Conservation (phyloP, 306 rosid genomes). For the Adenanthera pavonina region DNA sequence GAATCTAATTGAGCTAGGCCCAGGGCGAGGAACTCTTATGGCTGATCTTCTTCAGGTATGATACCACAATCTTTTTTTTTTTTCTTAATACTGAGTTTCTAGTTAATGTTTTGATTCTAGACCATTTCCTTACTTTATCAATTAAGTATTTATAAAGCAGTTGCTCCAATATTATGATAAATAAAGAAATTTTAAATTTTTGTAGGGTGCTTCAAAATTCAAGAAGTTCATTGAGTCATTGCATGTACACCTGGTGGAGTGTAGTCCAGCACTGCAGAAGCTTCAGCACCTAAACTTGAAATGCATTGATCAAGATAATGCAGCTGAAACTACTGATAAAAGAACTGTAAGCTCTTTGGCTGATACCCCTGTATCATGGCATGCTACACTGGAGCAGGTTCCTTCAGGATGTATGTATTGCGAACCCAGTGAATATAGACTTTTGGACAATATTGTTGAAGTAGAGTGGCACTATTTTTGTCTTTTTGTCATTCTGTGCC, state of each 20-base stretch:
- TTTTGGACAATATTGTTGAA: slow-evolving; percentile 1
- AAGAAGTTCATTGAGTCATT: slow-evolving; percentile 69
- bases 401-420: slow-evolving; percentile 84
- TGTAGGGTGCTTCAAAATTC: slow-evolving; percentile 83
- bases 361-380: slow-evolving; percentile 89
- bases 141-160: neutral
- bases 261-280: slow-evolving; percentile 86
- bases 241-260: slow-evolving; percentile 86
- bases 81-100: neutral
- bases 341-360: slow-evolving; percentile 66
- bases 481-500: slow-evolving; percentile 4
- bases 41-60: slow-evolving; percentile 89
- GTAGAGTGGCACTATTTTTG: slow-evolving; percentile 19
- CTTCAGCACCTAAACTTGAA: slow-evolving; percentile 80
- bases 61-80: slow-evolving; percentile 11
- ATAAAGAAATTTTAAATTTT: slow-evolving; percentile 28
- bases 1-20: slow-evolving; percentile 87
- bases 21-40: slow-evolving; percentile 97
- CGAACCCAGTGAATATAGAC: slow-evolving; percentile 32
- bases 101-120: neutral
- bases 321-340: slow-evolving; percentile 48
- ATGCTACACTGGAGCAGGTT: slow-evolving; percentile 85
- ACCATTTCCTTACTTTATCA: slow-evolving; percentile 20
- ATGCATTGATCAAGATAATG: slow-evolving; percentile 63
- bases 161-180: neutral